A percentile compares a stretch with the other conserved stretches of the same genome.
These are phyloP conservation scores for Ogataea paraovalis DNA, from an alignment of 805 yeast genomes.

Conservation along the genomic window DNA sequence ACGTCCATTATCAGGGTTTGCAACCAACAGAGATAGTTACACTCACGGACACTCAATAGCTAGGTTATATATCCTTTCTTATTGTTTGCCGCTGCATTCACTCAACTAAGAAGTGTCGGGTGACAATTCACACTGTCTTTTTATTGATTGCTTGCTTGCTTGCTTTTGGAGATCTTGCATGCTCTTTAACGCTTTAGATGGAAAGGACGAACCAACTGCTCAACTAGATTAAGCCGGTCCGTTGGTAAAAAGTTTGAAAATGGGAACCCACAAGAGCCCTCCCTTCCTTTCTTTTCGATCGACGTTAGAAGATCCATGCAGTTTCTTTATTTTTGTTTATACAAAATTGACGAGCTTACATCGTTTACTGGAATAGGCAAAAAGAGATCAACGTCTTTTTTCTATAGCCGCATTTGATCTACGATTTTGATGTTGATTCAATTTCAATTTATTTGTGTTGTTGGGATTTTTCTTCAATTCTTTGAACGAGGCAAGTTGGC, in stretches of 20 bases:
- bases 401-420: neutral
- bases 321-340: neutral
- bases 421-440: neutral
- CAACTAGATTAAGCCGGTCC: no score
- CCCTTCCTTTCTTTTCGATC: neutral
- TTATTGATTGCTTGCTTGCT: neutral
- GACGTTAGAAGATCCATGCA: neutral
- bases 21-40: no score
- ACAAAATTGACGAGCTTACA: neutral
- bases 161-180: neutral
- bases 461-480: neutral
- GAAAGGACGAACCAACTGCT: no score
- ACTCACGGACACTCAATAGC: neutral
- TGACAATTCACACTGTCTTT: no score
- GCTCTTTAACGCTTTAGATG: neutral
- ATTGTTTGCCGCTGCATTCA: neutral
- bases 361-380: neutral
- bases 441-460: neutral
- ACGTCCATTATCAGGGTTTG: no score
- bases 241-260: no score
- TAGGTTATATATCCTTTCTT: no score
- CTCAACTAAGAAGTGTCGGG: neutral
- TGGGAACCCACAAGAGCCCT: no score
- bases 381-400: neutral
- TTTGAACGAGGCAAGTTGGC: neutral